Evolutionary conservation across 169 alveolate genomes (phyloP).

Genomic region (Plasmodium gonderi): DNA sequence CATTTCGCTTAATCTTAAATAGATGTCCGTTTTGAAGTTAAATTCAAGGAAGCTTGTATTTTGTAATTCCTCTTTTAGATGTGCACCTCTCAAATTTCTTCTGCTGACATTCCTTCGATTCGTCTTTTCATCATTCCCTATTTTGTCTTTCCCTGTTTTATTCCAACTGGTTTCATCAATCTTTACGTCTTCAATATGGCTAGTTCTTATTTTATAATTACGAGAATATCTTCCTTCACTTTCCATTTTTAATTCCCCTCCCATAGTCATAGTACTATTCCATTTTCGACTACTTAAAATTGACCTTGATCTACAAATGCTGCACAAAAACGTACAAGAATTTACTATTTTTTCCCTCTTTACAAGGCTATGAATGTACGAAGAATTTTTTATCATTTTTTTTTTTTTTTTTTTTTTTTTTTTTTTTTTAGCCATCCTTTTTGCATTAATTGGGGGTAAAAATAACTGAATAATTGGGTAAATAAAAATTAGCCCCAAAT

Average conservation of each 20-base stretch:
- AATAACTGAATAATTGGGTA: neutral
- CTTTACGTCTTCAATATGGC: neutral
- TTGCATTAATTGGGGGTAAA: neutral
- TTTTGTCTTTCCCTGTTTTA: neutral
- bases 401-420: neutral
- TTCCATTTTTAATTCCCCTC: neutral
- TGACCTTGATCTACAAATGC: neutral
- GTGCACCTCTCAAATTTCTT: neutral
- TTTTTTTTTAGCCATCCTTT: neutral
- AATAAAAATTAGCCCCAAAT: too few species aligned
- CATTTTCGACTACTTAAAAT: neutral
- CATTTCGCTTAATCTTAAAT: conserved; percentile 52
- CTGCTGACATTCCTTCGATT: neutral
- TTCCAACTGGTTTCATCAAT: neutral
- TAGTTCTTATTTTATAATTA: neutral
- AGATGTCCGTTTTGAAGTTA: conserved; percentile 68
- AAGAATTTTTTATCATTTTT: neutral
- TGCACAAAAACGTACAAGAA: too few species aligned
- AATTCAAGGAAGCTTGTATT: conserved; percentile 53
- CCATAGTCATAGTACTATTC: neutral
- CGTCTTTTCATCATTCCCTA: neutral
- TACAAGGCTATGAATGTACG: neutral
- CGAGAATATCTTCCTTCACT: neutral
- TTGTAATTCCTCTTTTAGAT: conserved; percentile 33
- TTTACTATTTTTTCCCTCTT: neutral